Evolutionary conservation across 768 basidiomycete species (phyloP), one percentile per base, ranked within the genome.

Genomic region (Kwoniella europaea): DNA sequence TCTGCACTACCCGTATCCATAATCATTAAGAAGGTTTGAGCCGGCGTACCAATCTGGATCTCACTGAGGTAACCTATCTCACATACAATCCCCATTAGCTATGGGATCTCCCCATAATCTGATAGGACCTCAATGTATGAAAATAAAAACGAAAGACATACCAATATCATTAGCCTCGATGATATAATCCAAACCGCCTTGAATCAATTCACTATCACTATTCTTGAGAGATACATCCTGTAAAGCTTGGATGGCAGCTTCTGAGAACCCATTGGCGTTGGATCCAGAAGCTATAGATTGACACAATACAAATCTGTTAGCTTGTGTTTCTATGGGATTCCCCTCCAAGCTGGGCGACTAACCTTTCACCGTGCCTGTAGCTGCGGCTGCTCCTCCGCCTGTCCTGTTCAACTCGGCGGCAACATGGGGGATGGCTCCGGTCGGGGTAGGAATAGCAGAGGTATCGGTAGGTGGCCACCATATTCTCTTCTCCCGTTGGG

Each of bases 1-100:
- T 91, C 90, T 10, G 90, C 88, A 13, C 88, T 89, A 35, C 90
- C 90, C 42, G 88, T 89, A 80, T 91, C 90, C 88, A 91, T 89
- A 20, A 91, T 85, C 63, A 91, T 80, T 35, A 84, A 78, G 76
- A 88, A 91, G 70, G 87, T 77, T 43, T 78, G 85, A 10, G 88
- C 86, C 22, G 90, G 90, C 0, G 89, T 90, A n/a, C 91, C 91
- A 58, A 91, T 86, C 76, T 89, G 87, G 12, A 91, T 74, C 35
- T 83, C 82, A 3, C 84, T 84, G 43, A 87, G 75, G 80, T 87
- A 78, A 6, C 79, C 77, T 71, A 65, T 24, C 24, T 24, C 24
- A 24, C 24, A 24, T 24, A 24, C 24, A 24, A 24, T 24, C 24
- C 24, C 24, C 24, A 24, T 24, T 24, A 24, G 24, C 24, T 24